Percentiles rank a stretch among this genome's conserved stretches.
Conservation (phyloP, 2,329 filamentous ascomycete genomes). For the Curvularia sp. region DNA sequence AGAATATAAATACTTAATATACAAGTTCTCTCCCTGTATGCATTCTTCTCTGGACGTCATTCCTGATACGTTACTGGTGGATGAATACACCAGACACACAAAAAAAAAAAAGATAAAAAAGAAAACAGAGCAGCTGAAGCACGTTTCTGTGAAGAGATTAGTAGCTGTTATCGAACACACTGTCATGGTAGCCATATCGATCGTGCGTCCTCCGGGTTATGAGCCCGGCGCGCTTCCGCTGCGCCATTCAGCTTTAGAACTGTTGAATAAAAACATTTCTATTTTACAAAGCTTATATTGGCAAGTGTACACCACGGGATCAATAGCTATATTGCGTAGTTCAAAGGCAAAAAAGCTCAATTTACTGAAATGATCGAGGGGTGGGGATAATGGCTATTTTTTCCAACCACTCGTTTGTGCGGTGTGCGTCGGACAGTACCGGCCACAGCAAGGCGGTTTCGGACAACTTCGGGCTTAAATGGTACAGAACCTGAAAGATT, state of each 20-base stretch:
- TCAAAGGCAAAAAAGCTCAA: no score
- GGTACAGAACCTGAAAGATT: neutral
- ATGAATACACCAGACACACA: neutral
- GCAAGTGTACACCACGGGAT: neutral
- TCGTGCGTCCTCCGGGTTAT: constrained; percentile 48
- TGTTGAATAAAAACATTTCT: constrained; percentile 1
- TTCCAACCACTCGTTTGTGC: constrained; percentile 11
- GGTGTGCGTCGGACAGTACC: neutral
- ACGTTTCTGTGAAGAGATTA: constrained; percentile 7
- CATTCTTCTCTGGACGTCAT: neutral
- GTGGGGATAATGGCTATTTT: constrained; percentile 7
- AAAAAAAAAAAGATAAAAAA: neutral
- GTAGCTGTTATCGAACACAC: neutral
- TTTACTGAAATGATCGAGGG: neutral
- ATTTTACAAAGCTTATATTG: neutral
- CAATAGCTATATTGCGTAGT: neutral
- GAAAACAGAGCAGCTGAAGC: constrained; percentile 8
- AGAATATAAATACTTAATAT: no score
- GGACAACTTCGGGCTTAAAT: neutral
- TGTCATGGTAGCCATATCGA: constrained; percentile 16
- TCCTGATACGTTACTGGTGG: neutral
- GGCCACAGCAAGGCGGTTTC: neutral
- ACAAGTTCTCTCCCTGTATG: no score
- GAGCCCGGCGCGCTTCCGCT: constrained; percentile 50
- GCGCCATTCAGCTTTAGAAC: constrained; percentile 43